Conservation (phyloP, 805 yeast genomes). For the Blastobotrys attinorum region DNA sequence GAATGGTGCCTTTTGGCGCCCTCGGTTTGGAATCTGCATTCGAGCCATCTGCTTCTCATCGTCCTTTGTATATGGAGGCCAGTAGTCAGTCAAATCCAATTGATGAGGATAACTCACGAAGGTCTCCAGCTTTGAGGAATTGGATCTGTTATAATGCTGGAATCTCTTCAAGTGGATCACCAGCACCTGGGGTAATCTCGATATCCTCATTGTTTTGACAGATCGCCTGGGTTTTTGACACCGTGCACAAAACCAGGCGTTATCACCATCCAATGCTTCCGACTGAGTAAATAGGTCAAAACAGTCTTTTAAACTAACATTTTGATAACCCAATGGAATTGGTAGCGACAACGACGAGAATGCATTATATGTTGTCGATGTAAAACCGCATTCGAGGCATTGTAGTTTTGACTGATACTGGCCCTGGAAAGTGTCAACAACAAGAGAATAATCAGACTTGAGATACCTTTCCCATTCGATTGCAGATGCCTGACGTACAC, state of each 20-base stretch:
- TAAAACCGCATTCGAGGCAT: constrained; percentile 62
- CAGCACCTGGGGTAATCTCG: constrained; percentile 69
- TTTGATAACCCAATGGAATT: constrained; percentile 44
- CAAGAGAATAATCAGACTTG: constrained; percentile 66
- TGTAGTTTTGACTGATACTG: constrained; percentile 73
- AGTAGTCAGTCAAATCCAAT: constrained; percentile 59
- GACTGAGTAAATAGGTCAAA: constrained; percentile 67
- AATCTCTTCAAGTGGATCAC: constrained; percentile 85
- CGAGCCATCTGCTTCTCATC: constrained; percentile 39
- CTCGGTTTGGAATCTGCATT: constrained; percentile 52
- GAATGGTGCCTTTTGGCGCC: constrained; percentile 78
- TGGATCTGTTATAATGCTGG: constrained; percentile 28
- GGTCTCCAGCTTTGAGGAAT: constrained; percentile 42
- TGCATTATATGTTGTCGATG: constrained; percentile 82
- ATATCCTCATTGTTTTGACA: constrained; percentile 60
- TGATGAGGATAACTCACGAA: constrained; percentile 59
- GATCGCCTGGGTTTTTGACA: constrained; percentile 61
- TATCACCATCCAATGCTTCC: constrained; percentile 67
- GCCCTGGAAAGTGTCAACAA: constrained; percentile 82
- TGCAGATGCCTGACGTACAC: constrained; percentile 73
- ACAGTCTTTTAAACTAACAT: constrained; percentile 49
- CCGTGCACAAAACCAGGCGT: constrained; percentile 76
- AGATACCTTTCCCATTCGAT: constrained; percentile 89
- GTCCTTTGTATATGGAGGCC: constrained; percentile 47
- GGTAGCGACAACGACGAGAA: constrained; percentile 77